Conservation (phyloP, 495 filamentous ascomycete genomes). For the Acidiella bohemica region DNA sequence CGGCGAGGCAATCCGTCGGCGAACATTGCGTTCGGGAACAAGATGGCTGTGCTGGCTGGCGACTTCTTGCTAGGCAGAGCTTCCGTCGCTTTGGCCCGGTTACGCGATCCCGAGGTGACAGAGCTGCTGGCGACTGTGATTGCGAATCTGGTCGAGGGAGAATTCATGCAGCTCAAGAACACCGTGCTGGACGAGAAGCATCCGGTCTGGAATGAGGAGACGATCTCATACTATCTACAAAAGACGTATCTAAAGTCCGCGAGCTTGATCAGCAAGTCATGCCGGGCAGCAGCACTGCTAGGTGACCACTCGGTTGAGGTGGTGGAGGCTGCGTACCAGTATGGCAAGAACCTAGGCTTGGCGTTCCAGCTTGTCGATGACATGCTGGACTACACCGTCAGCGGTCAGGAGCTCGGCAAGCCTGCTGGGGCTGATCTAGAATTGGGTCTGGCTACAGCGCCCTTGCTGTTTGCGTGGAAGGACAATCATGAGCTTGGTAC, state of each 20-base stretch:
- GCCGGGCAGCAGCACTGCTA: slow-evolving; percentile 75
- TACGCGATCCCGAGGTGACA: slow-evolving; percentile 84
- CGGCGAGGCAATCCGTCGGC: slow-evolving; percentile 74
- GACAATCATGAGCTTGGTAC: slow-evolving; percentile 69
- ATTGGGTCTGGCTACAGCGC: slow-evolving; percentile 88
- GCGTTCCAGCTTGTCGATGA: slow-evolving; percentile 99
- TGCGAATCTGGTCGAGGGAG: slow-evolving; percentile 91
- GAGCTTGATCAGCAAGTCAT: slow-evolving; percentile 88
- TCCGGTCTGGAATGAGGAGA: slow-evolving; percentile 72
- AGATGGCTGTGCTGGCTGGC: slow-evolving; percentile 93
- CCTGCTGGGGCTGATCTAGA: slow-evolving; percentile 89
- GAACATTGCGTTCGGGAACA: slow-evolving; percentile 90
- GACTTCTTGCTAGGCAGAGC: slow-evolving; percentile 89
- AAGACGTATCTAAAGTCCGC: slow-evolving; percentile 98
- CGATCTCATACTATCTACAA: slow-evolving; percentile 87
- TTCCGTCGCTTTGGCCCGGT: slow-evolving; percentile 79
- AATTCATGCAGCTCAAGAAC: slow-evolving; percentile 99
- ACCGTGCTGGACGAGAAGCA: slow-evolving; percentile 73
- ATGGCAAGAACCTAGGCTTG: slow-evolving; percentile 82
- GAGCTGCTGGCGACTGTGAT: slow-evolving; percentile 93
- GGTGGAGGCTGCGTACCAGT: slow-evolving; percentile 79
- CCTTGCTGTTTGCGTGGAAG: slow-evolving; percentile 92
- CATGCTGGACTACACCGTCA: slow-evolving; percentile 91
- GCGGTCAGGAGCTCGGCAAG: slow-evolving; percentile 74
- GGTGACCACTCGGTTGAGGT: slow-evolving; percentile 63